These are phyloP conservation scores for Rosa hybrid DNA, from an alignment of 331 rosid genomes.

Conservation along the genomic window DNA sequence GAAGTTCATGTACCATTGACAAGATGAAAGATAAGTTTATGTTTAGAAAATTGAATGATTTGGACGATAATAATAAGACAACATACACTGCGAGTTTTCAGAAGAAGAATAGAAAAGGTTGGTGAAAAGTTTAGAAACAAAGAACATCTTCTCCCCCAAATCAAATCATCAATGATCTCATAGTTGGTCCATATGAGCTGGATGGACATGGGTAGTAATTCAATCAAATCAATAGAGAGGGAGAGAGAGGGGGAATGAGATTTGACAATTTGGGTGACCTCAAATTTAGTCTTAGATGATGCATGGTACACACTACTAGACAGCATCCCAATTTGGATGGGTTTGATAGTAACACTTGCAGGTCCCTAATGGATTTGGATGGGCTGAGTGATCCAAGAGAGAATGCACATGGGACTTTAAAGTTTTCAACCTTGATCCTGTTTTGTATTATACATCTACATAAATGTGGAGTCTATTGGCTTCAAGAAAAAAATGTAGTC, in stretches of 20 bases:
- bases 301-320: slow-evolving; percentile 4
- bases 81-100: neutral
- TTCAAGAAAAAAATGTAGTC: too few relatives aligned
- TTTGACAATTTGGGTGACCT: neutral
- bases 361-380: slow-evolving; percentile 23
- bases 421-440: slow-evolving; percentile 18
- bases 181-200: slow-evolving; percentile 45
- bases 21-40: too few relatives aligned
- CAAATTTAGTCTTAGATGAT: neutral
- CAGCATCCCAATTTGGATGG: slow-evolving; percentile 23
- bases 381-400: slow-evolving; percentile 39
- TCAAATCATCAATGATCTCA: neutral
- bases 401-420: slow-evolving; percentile 31
- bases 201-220: slow-evolving; percentile 29
- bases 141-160: neutral
- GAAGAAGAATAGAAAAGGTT: too few relatives aligned
- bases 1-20: too few relatives aligned
- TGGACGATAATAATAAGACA: neutral
- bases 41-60: too few relatives aligned
- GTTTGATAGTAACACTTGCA: slow-evolving; percentile 16
- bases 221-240: slow-evolving; percentile 1
- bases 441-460: neutral
- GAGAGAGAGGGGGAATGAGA: slow-evolving; percentile 1
- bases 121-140: neutral
- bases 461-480: neutral